Evolutionary conservation across 192 early-diverging fungal species (phyloP), one percentile per base, ranked within the genome.

Genomic region (Coemansia sp.): DNA sequence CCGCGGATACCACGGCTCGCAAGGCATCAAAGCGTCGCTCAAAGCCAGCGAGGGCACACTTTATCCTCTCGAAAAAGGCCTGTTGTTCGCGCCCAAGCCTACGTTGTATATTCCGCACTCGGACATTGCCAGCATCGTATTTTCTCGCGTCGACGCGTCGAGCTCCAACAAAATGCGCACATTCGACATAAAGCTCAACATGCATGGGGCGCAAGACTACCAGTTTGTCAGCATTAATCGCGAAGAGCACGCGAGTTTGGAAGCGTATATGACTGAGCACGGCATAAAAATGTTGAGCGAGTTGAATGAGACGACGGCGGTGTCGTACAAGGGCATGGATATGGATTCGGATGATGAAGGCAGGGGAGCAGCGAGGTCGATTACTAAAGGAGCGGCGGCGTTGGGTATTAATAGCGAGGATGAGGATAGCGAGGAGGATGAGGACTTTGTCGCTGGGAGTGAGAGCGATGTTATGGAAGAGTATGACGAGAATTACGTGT

Each of bases 11-110:
- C 91, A 94, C 60, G 86, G 84, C 23, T 79, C 90, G 15, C 81
- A 84, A 53, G 94, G 93, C 17, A 79, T 98, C 72, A 96, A 97
- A 75, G 95, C 93, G 60, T 95, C 93, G 26, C 87, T 93, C 84
- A 99, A 97, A 81, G 94, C 97, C 34, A 96, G 91, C 83, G 97
- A 99, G 69, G 93, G 93, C 59, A 89, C 88, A 52, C 74, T 99
- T 21, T 99, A 96, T 59, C 95, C 94, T 3, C 83, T 97, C 44
- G 95, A 96, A 60, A 93, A 94, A 69, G 89, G 88, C n/a, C 89
- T 99, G 65, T 38, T 99, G 48, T 95, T 96, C 59, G 88, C 96
- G 52, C 93, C 93, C 36, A 99, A 99, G 72, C 95, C 94, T 0
- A 83, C 94, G n/a, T 91, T 90, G 38, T 90, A 88, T 37, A 90